Base-by-base conservation (phyloP, 768 basidiomycete genomes). In the Mycena olivaceomarginata region DNA sequence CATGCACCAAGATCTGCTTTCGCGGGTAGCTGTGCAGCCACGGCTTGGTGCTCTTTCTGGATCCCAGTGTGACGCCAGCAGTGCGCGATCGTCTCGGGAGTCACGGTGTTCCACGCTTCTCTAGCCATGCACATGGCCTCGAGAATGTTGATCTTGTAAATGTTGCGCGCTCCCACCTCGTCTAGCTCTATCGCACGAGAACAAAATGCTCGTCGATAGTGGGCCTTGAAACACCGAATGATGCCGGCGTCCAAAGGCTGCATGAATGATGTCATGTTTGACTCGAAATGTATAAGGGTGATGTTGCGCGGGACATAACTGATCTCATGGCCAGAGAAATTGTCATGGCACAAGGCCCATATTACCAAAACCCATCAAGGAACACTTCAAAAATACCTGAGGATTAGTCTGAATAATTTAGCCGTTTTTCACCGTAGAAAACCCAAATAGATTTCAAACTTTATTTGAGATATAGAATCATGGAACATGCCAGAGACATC, bases 161-260 rank as follows among this genome's bases (percentile, higher is more conserved):
- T 85, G 11, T 87, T 79, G 2, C 22, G 1, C 43, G 82, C 81
- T 80, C 85, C n/a, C n/a, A 79, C 82, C 56, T 85, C 84, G 78
- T 87, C 57, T 12, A 37, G 31, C 22, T 59, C 57, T 4, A 59
- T 2, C 13, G 57, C 57, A 12, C 57, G 57, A 6, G n/a, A n/a
- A 25, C 53, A 56, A n/a, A 56, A 22, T 9, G 53, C 53, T 5
- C n/a, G 20, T 8, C 84, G 75, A 70, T 88, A 88, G 45, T 83
- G 77, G 0, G 86, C 86, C 79, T 87, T 88, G 80, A 86, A 83
- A 65, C 81, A 83, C 0, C 83, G 72, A 68, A 87, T 87, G 48
- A 85, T 84, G 18, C 86, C 86, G 13, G 82, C 82, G 79, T 88
- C 85, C 43, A 78, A 72, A 5, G 85, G 87, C 71, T 89, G 87